These are phyloP conservation scores for Sugiyamaella paludigena DNA, from an alignment of 1,139 yeast genomes.

Conservation along the genomic window DNA sequence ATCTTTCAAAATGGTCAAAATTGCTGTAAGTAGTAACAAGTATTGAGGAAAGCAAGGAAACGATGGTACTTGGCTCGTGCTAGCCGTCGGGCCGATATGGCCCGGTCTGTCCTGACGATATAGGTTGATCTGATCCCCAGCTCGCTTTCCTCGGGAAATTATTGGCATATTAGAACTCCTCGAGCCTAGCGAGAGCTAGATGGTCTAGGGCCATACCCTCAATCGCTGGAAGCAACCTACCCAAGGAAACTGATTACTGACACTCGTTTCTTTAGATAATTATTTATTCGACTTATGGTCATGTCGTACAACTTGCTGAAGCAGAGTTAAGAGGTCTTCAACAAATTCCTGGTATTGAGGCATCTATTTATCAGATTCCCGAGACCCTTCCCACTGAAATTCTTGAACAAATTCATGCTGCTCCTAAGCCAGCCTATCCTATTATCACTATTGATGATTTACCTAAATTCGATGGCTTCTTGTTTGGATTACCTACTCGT, in stretches of 20 bases:
- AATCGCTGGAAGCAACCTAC: no score
- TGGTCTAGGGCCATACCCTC: no score
- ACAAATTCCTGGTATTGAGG: conserved; percentile 59
- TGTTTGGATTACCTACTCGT: conserved; percentile 65
- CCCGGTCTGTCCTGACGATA: not conserved
- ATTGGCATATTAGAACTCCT: no score
- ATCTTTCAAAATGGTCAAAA: conserved; percentile 18
- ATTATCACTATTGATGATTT: conserved; percentile 50
- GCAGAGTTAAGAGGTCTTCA: conserved; percentile 56
- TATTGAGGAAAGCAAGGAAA: no score
- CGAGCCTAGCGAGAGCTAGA: no score
- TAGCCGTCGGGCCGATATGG: no score
- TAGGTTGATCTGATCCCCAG: not conserved
- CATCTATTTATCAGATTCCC: conserved; percentile 58
- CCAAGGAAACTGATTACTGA: not conserved
- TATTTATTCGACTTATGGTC: conserved; percentile 64
- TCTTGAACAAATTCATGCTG: conserved; percentile 49
- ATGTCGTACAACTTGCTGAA: conserved; percentile 53
- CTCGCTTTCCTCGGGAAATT: no score
- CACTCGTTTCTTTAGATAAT: conserved; percentile 40
- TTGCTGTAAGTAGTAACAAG: conserved; percentile 31
- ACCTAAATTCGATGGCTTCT: conserved; percentile 54
- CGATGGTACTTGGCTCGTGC: no score
- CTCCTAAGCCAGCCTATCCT: conserved; percentile 52
- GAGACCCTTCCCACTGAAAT: conserved; percentile 55